Percentiles rank a stretch among this genome's conserved stretches.
These are phyloP conservation scores for Clarkia xantiana DNA, from an alignment of 345 rosid genomes.

Conservation along the genomic window DNA sequence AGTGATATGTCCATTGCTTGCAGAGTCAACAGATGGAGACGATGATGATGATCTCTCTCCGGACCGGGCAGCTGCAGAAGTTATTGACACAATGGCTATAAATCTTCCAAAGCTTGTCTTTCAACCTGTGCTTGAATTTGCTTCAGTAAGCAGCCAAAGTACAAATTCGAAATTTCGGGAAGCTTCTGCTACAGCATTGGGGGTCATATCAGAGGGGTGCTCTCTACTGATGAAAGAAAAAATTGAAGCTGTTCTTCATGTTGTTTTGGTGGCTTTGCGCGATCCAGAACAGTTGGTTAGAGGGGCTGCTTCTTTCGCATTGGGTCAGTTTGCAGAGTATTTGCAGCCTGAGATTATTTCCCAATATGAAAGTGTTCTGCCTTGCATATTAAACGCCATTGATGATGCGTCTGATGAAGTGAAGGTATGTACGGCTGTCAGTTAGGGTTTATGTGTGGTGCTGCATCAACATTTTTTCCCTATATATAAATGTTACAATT, in stretches of 20 bases:
- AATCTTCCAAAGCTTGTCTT: constrained; percentile 84
- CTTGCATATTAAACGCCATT: constrained; percentile 78
- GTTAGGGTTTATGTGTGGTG: constrained; percentile 1
- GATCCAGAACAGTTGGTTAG: constrained; percentile 95
- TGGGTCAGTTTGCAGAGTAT: constrained; percentile 97
- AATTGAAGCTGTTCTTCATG: constrained; percentile 68
- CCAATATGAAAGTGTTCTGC: constrained; percentile 76
- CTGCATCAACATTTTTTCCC: no score
- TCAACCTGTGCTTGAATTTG: constrained; percentile 65
- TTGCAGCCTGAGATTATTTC: constrained; percentile 91
- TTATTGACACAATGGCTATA: constrained; percentile 92
- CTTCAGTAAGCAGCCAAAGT: constrained; percentile 63
- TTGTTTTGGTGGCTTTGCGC: constrained; percentile 70
- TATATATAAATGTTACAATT: no score
- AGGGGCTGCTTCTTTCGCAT: constrained; percentile 96
- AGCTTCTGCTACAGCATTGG: constrained; percentile 89
- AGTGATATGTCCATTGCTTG: constrained; percentile 96
- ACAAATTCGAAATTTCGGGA: constrained; percentile 74
- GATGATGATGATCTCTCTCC: constrained; percentile 97
- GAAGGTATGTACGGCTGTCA: constrained; percentile 40
- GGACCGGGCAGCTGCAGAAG: constrained; percentile 99
- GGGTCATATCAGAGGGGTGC: constrained; percentile 94
- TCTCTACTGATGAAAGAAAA: constrained; percentile 68
- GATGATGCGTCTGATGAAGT: constrained; percentile 95
- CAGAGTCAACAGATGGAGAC: constrained; percentile 57